Conservation (phyloP, 108 stramenopile genomes). For the Pseudonitzschia pungens region DNA sequence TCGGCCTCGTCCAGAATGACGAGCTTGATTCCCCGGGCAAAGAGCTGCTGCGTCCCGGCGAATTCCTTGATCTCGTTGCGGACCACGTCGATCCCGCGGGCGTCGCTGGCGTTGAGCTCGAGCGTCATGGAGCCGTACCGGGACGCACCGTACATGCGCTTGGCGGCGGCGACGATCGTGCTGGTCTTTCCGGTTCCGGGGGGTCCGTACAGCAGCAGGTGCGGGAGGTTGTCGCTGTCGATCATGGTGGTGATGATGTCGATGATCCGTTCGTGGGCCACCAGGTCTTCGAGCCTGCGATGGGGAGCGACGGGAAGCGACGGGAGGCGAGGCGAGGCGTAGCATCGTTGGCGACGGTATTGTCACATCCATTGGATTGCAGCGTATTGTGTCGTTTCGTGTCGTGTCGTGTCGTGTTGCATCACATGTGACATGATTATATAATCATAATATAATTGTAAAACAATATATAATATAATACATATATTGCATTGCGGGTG, state of each 20-base stretch:
- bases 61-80: conserved; percentile 96
- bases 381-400: too few relatives aligned
- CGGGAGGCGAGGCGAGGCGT: too few relatives aligned
- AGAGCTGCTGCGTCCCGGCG: conserved; percentile 90
- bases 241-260: conserved; percentile 76
- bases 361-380: too few relatives aligned
- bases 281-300: conserved; percentile 89
- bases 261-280: conserved; percentile 94
- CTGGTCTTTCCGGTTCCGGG: conserved; percentile 91
- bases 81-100: conserved; percentile 88
- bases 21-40: conserved; percentile 82
- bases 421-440: too few relatives aligned
- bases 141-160: conserved; percentile 87
- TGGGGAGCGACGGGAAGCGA: too few relatives aligned
- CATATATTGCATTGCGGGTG: too few relatives aligned
- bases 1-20: conserved; percentile 95
- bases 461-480: too few relatives aligned
- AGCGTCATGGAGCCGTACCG: conserved; percentile 85
- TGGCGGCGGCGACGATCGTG: conserved; percentile 93
- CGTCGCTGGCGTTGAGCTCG: conserved; percentile 88
- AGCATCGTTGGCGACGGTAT: too few relatives aligned
- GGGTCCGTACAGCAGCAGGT: conserved; percentile 91
- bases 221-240: conserved; percentile 90
- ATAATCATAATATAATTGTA: too few relatives aligned
- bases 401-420: too few relatives aligned